A percentile compares a stretch with the other conserved stretches of the same genome.
Conservation (phyloP, 805 yeast genomes). For the Yarrowia yakushimensis region DNA sequence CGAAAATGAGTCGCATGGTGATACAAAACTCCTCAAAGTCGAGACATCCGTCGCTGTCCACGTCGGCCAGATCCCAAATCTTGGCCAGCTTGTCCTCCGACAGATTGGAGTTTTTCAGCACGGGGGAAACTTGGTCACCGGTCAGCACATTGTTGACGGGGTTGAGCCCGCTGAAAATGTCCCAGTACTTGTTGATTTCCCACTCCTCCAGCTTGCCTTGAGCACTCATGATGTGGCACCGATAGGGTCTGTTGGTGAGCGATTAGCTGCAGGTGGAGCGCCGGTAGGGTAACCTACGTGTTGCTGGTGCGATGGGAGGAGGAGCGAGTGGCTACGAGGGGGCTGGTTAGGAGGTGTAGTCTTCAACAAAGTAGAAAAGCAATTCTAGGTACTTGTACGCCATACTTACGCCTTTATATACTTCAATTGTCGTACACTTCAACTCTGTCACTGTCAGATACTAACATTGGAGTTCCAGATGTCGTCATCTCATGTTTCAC, state of each 20-base stretch:
- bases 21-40: slow-evolving; percentile 98
- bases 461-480: neutral
- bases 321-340: too few relatives aligned
- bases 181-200: slow-evolving; percentile 98
- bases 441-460: neutral
- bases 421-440: neutral
- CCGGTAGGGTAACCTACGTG: slow-evolving; percentile 13
- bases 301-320: neutral
- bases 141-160: slow-evolving; percentile 76
- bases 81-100: slow-evolving; percentile 70
- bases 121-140: slow-evolving; percentile 81
- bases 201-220: slow-evolving; percentile 67
- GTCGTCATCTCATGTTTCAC: neutral
- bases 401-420: neutral
- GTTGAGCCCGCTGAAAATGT: slow-evolving; percentile 83
- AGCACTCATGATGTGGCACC: slow-evolving; percentile 25
- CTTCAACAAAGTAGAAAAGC: neutral
- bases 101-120: slow-evolving; percentile 83
- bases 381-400: neutral
- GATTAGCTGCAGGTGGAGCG: slow-evolving; percentile 13
- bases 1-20: slow-evolving; percentile 93
- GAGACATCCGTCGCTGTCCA: slow-evolving; percentile 83
- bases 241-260: slow-evolving; percentile 20
- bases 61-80: slow-evolving; percentile 85
- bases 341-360: neutral